Evolutionary conservation across 768 basidiomycete species (phyloP), one percentile per base, ranked within the genome.

Genomic region (Serpula lacrymans): DNA sequence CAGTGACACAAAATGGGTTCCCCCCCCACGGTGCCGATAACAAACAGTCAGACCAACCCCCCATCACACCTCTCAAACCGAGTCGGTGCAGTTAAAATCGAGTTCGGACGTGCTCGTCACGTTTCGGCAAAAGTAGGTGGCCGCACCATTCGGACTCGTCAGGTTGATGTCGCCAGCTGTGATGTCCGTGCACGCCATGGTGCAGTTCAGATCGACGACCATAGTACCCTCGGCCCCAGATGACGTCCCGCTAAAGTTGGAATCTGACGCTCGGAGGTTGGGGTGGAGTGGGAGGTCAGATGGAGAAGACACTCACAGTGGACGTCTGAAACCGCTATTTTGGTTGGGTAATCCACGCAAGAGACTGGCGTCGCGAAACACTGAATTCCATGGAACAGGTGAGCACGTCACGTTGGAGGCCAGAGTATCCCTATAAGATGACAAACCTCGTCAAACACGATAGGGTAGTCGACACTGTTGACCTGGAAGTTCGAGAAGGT

Each of bases 141-240:
- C 57, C 6, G 52, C 44, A 22, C 61, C 59, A 27, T 55, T 56
- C 36, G 65, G 66, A 6, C 63, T 43, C 2, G 41, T 48, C 24
- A 71, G 33, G 36, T 62, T 33, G 11, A 62, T 68, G 12, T 55
- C 56, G 5, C 42, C 47, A 11, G 67, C 67, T 6, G 66, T 67
- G 47, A 70, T 62, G 48, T 67, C 55, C 29, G 55, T 37, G 52
- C 69, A 70, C 26, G 46, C 39, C 17, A 54, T 51, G 14, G 65
- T 66, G 49, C 69, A 72, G 45, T 68, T 57, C 12, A 71, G 47
- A 35, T 62, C 58, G 20, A 61, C 69, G 29, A 70, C 67, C 13
- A 68, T 63, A 24, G 45, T 46, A 27, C 67, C 67, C 31, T 64
- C 49, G 7, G 48, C 44, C 12, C 67, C 69, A 8, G 68, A 68